phyloP scores from a whole-genome alignment of 208 protist genomes.

The Crithidia thermophila region DNA sequence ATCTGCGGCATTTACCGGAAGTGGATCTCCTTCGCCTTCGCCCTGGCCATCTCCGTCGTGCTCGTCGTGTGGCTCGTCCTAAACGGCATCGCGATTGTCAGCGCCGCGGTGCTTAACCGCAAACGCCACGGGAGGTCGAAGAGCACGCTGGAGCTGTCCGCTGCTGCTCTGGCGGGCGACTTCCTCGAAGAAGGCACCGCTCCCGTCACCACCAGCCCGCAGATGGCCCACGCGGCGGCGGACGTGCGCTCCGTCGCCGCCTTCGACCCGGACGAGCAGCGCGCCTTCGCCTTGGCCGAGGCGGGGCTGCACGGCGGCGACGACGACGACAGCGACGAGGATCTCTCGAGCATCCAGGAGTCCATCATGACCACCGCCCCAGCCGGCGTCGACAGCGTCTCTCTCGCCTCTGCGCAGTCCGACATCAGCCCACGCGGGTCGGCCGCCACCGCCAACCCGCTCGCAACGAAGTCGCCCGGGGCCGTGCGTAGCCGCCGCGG shows the following conservation, averaged over 20 bases:
- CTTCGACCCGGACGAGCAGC: not conserved
- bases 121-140: not conserved
- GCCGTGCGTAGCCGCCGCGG: not conserved
- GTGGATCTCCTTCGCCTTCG: conserved; percentile 41
- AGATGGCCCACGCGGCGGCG: not conserved
- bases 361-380: conserved; percentile 3
- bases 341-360: conserved; percentile 28
- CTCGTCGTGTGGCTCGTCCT: conserved; percentile 22
- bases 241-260: not conserved
- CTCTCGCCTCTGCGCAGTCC: not conserved
- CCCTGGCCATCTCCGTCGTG: conserved; percentile 18
- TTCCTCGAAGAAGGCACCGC: not conserved
- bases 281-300: not conserved
- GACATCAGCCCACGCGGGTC: not conserved
- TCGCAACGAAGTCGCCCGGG: not conserved
- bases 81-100: conserved; percentile 15
- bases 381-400: not conserved
- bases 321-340: conserved; percentile 5
- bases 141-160: not conserved
- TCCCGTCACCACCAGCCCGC: not conserved
- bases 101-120: not conserved
- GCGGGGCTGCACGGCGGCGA: not conserved
- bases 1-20: conserved; percentile 27
- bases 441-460: not conserved
- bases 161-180: not conserved